Base-by-base conservation (phyloP, 805 yeast genomes). In the Candida peoriensis region DNA sequence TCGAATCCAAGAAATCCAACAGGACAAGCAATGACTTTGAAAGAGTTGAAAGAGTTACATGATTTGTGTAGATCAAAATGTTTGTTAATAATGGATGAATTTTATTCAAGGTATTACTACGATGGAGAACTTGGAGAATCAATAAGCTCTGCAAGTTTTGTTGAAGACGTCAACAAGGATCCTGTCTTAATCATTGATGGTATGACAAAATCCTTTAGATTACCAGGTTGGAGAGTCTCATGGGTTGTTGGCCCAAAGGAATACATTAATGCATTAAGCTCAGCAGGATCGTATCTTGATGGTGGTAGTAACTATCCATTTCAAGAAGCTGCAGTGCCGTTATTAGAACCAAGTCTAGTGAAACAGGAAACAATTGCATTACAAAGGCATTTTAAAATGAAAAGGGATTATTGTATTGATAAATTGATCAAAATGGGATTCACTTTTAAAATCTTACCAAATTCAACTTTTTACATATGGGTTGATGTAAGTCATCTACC, bases 1-100 rank as follows among this genome's bases (percentile, higher is more conserved):
- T 75, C 80, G 4, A 75, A 75, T 50, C 81, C 81, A 20, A 62
- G 81, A 57, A 75, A 75, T 53, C 81, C 81, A 20, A 75, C 81
- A 1, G 81, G 81, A 24, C 68, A 58, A 47, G 64, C 74, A 32
- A 65, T 75, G 64, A 54, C 72, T 5, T 64, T 63, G 13, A 54
- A 52, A 9, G 77, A 75, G 47, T 60, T 75, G 45, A 45, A 57
- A 23, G 60, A 68, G 32, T 60, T 75, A 37, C 81, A 75, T 48
- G 59, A 64, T 29, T 54, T 75, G 60, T 75, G 80, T 49, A 61
- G 78, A 37, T 37, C 52, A 25, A 64, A 59, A 42, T 74, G 80
- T 53, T 63, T 75, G 31, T 63, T 75, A 44, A 75, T 75, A 43
- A 75, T 75, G 81, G 81, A 75, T 55, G 81, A 75, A 46, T 75